These are phyloP conservation scores for Echites panduratus DNA, from an alignment of 257 asterid genomes.

Conservation along the genomic window DNA sequence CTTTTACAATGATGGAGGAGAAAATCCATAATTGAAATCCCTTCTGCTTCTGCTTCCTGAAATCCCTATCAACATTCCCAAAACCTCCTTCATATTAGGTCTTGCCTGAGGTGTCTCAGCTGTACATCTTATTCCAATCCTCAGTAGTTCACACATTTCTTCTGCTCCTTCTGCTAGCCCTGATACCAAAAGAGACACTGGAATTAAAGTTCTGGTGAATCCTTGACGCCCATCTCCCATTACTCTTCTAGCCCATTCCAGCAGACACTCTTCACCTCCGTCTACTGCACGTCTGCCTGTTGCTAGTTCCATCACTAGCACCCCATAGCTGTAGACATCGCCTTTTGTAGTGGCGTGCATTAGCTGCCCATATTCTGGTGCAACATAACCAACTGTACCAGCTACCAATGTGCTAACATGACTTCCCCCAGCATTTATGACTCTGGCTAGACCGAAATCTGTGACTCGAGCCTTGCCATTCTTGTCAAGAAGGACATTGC, in stretches of 20 bases:
- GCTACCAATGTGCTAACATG: slow-evolving; percentile 97
- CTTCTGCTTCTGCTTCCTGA: slow-evolving; percentile 33
- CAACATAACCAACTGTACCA: slow-evolving; percentile 92
- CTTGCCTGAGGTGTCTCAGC: slow-evolving; percentile 61
- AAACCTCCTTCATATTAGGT: slow-evolving; percentile 89
- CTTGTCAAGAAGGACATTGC: slow-evolving; percentile 85
- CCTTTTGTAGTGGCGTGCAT: slow-evolving; percentile 97
- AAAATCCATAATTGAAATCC: slow-evolving; percentile 23
- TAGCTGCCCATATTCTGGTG: slow-evolving; percentile 90
- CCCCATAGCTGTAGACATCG: slow-evolving; percentile 89
- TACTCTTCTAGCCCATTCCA: slow-evolving; percentile 86
- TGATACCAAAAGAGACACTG: slow-evolving; percentile 54
- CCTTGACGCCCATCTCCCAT: slow-evolving; percentile 58
- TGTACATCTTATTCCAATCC: slow-evolving; percentile 74
- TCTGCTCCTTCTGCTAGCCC: slow-evolving; percentile 70
- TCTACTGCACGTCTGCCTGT: slow-evolving; percentile 82
- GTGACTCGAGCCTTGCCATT: slow-evolving; percentile 74
- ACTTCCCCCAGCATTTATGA: slow-evolving; percentile 59
- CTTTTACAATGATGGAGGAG: slow-evolving; percentile 25
- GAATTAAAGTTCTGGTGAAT: slow-evolving; percentile 25
- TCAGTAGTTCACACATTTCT: slow-evolving; percentile 62
- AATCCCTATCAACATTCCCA: slow-evolving; percentile 62
- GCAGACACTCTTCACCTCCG: slow-evolving; percentile 84
- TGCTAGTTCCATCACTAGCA: slow-evolving; percentile 92
- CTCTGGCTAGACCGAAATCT: slow-evolving; percentile 87